Evolutionary conservation across 176 grass and related monocot species (phyloP), one percentile per base, ranked within the genome.

Genomic region (Musa schizocarpa): DNA sequence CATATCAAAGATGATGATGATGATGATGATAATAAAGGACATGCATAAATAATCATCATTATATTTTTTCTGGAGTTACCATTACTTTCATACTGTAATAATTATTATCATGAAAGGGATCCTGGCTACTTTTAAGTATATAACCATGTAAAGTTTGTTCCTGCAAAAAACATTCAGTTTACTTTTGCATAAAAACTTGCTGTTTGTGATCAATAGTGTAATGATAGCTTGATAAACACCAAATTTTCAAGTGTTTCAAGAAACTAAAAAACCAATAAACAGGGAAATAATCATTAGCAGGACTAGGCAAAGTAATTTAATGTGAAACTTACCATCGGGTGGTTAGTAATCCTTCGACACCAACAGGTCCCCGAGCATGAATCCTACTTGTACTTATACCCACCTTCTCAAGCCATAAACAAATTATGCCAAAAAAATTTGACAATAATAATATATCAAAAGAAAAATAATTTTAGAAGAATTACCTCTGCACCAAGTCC

Each of bases 301-400:
- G 16, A 68, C 9, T 52, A 70, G 27, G 65, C 20, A 62, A 29
- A 69, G 24, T 53, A 23, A 52, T 54, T 56, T 63, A 77, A 80
- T 52, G 56, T 77, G n/a, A 20, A 54, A 58, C 79, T 43, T 90
- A 97, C 93, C 93, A 96, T 72, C 93, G 78, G 54, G 85, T 92
- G 23, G 93, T 96, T 78, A 96, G 76, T 13, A 96, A 80, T 61
- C 93, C 93, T 81, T 96, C 93, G 74, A 99, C 95, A 80, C 95
- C 95, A 81, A 99, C 95, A 24, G 95, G 95, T 57, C 95, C 95
- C 2, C 95, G 95, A 53, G 95, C 90, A 91, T 99, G 95, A 81
- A 99, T 99, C 23, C 95, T 92, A 24, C 95, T 90, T 54, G 95
- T 99, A 82, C 95, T 99, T 84, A 99, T 94, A 61, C 95, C 95